These are phyloP conservation scores for Friedmanniomyces simplex DNA, from an alignment of 495 filamentous ascomycete species.

Conservation along the genomic window DNA sequence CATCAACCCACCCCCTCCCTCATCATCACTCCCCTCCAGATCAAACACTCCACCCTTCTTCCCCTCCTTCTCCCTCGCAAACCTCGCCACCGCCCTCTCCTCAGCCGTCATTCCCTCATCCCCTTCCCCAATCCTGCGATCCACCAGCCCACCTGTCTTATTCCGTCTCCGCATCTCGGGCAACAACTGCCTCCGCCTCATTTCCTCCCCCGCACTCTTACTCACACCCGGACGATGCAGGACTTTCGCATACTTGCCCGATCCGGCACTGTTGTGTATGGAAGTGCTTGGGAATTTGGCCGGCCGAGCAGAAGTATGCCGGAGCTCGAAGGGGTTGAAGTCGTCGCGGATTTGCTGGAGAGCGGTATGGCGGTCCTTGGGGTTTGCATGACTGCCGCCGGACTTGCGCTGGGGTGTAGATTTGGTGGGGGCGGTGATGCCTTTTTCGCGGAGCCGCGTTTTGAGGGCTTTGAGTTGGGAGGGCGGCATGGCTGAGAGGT, in stretches of 20 bases:
- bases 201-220: conserved; percentile 80
- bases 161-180: conserved; percentile 76
- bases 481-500: conserved; percentile 56
- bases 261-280: conserved; percentile 29
- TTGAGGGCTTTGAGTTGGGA: conserved; percentile 96
- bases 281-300: conserved; percentile 62
- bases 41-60: conserved; percentile 73
- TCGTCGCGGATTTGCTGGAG: conserved; percentile 78
- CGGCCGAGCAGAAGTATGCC: conserved; percentile 48
- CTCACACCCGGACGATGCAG: conserved; percentile 65
- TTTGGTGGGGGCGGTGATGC: conserved; percentile 76
- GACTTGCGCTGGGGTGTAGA: conserved; percentile 84
- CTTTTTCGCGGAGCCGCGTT: conserved; percentile 73
- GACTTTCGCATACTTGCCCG: conserved; percentile 38
- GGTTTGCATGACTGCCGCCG: conserved; percentile 49
- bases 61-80: conserved; percentile 69
- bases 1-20: conserved; percentile 32
- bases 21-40: conserved; percentile 71
- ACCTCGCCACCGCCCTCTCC: conserved; percentile 84
- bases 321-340: conserved; percentile 96
- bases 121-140: conserved; percentile 91
- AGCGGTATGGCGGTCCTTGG: conserved; percentile 59
- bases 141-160: conserved; percentile 84
- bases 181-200: conserved; percentile 67
- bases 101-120: conserved; percentile 90